Conservation (phyloP, 495 filamentous ascomycete genomes). For the Trichoderma orchidacearum region DNA sequence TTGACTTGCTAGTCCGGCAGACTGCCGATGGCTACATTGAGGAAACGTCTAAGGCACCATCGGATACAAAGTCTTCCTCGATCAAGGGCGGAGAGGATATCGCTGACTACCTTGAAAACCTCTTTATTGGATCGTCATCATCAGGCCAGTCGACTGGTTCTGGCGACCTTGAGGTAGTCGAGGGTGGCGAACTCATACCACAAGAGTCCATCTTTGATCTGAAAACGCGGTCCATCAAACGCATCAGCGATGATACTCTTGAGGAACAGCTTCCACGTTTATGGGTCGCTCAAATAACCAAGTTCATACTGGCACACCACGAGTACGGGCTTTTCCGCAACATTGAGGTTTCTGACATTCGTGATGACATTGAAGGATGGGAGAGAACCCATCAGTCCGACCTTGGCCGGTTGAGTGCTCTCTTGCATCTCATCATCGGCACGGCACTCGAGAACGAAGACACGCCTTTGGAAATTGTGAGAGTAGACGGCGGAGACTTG, state of each 20-base stretch:
- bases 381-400: conserved; percentile 27
- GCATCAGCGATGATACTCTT: conserved; percentile 12
- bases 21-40: conserved; percentile 45
- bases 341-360: conserved; percentile 31
- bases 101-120: neutral
- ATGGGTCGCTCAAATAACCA: conserved; percentile 48
- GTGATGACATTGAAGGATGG: conserved; percentile 36
- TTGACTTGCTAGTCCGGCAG: conserved; percentile 43
- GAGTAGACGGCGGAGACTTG: too few species aligned
- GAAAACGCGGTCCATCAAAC: conserved; percentile 43
- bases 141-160: conserved; percentile 4
- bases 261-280: conserved; percentile 37
- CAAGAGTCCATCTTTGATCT: conserved; percentile 49
- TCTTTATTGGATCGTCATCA: conserved; percentile 6
- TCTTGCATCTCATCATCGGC: conserved; percentile 34
- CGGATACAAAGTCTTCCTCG: neutral
- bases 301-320: conserved; percentile 50
- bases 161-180: neutral
- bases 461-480: neutral
- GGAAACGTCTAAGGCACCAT: neutral
- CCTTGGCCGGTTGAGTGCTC: conserved; percentile 21
- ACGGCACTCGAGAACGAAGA: conserved; percentile 14
- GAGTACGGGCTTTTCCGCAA: conserved; percentile 36
- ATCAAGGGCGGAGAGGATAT: neutral
- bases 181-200: conserved; percentile 9